Percentiles rank a stretch among this genome's conserved stretches.
Evolutionary conservation across 371 early-diverging fungal genomes (phyloP).

Genomic region (Mortierella sp.): DNA sequence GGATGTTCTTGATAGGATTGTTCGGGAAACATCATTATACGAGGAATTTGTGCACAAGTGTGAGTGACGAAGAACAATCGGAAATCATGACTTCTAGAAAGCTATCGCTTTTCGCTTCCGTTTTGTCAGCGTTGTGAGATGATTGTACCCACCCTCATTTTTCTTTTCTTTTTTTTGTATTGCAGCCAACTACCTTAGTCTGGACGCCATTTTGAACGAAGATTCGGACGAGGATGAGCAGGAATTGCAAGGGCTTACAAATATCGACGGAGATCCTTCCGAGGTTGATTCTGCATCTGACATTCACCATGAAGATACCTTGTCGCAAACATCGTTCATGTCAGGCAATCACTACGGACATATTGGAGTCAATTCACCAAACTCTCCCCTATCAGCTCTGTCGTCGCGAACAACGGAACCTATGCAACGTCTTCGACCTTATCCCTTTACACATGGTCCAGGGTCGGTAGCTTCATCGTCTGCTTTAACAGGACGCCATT

Average conservation of each 20-base stretch:
- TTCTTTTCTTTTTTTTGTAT: neutral
- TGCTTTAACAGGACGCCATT: constrained; percentile 45
- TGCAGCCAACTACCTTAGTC: constrained; percentile 45
- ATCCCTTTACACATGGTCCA: constrained; percentile 27
- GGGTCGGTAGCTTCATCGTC: constrained; percentile 52
- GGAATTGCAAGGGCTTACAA: constrained; percentile 37
- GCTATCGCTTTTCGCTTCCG: no score
- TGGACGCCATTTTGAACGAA: constrained; percentile 53
- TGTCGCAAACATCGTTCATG: constrained; percentile 48
- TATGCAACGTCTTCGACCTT: constrained; percentile 37
- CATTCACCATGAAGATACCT: constrained; percentile 44
- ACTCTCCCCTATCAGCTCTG: constrained; percentile 37
- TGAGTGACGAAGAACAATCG: constrained; percentile 34
- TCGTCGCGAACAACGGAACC: constrained; percentile 36
- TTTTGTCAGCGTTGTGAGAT: no score
- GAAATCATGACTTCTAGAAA: no score
- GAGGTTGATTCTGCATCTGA: constrained; percentile 48
- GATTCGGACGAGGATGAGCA: constrained; percentile 43
- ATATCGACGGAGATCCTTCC: constrained; percentile 23
- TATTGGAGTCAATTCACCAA: constrained; percentile 17
- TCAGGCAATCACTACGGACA: constrained; percentile 41
- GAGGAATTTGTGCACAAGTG: constrained; percentile 83
- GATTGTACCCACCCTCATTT: no score
- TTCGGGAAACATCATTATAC: constrained; percentile 74
- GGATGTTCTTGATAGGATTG: constrained; percentile 69